phyloP scores from a whole-genome alignment of 768 basidiomycete species.

The Tricholoma saponaceum region DNA sequence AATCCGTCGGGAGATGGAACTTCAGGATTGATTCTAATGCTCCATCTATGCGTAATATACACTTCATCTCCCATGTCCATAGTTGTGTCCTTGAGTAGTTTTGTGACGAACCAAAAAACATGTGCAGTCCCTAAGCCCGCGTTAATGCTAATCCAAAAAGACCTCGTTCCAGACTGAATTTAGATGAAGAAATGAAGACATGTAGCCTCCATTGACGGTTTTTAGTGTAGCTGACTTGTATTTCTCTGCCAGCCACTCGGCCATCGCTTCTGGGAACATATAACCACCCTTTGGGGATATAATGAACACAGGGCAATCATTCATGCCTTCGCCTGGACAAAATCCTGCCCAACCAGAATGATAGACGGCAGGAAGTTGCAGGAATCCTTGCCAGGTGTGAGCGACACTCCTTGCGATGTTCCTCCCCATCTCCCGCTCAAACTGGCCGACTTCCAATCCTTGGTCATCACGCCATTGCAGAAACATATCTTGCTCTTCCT shows the following conservation, averaged over 20 bases:
- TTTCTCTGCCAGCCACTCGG: constrained; percentile 42
- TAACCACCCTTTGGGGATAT: constrained; percentile 39
- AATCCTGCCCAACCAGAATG: constrained; percentile 52
- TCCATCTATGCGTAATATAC: constrained; percentile 21
- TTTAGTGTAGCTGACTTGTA: constrained; percentile 41
- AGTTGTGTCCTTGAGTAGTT: constrained; percentile 17
- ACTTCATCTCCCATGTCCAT: constrained; percentile 12
- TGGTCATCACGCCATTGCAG: constrained; percentile 37
- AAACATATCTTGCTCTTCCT: constrained; percentile 36
- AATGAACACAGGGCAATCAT: constrained; percentile 42
- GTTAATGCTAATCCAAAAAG: constrained; percentile 14
- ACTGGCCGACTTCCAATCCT: constrained; percentile 38
- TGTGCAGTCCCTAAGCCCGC: not conserved
- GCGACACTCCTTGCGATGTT: constrained; percentile 45
- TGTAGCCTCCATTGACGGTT: constrained; percentile 44
- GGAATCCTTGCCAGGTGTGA: constrained; percentile 49
- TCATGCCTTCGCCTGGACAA: constrained; percentile 36
- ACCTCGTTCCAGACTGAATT: constrained; percentile 43
- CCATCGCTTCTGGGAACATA: constrained; percentile 38
- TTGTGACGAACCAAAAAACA: constrained; percentile 1
- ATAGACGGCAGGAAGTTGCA: constrained; percentile 34
- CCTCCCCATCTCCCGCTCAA: constrained; percentile 36
- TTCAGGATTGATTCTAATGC: constrained; percentile 49
- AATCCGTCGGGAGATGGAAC: constrained; percentile 73
- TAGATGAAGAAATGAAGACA: constrained; percentile 40